Conservation (phyloP, 2,329 filamentous ascomycete genomes). For the Penicillium sp. region DNA sequence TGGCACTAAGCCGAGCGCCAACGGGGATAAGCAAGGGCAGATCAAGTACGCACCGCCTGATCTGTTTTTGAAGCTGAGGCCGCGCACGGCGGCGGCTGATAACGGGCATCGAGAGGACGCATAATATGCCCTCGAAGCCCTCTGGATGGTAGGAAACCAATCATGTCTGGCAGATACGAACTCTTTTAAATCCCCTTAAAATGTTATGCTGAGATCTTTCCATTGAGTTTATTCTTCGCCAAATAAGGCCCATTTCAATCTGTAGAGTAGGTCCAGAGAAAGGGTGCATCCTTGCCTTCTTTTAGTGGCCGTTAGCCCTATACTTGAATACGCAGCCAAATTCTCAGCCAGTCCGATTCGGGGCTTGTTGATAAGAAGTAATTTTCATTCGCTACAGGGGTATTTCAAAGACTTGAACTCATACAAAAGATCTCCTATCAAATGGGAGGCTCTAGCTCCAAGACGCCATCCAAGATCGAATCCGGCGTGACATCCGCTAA, state of each 20-base stretch:
- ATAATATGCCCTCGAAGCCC: not conserved
- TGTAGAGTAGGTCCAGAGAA: not conserved
- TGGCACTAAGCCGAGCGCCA: slow-evolving; percentile 12
- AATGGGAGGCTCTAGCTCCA: slow-evolving; percentile 64
- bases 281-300: not conserved
- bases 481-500: slow-evolving; percentile 65
- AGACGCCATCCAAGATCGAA: slow-evolving; percentile 63
- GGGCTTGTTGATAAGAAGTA: not conserved
- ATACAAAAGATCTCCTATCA: slow-evolving; percentile 35
- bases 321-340: not conserved
- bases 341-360: not conserved
- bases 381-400: not conserved
- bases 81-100: slow-evolving; percentile 9
- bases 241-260: no score
- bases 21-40: slow-evolving; percentile 13
- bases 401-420: not conserved
- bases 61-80: slow-evolving; percentile 38
- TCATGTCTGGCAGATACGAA: not conserved
- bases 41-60: slow-evolving; percentile 35
- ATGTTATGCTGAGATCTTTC: not conserved
- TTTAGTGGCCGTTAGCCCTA: no score
- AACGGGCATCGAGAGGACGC: not conserved
- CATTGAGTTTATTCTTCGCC: no score
- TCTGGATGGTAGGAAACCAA: not conserved
- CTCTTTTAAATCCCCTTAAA: not conserved